Conservation (phyloP, 2,329 filamentous ascomycete genomes). For the Sporothrix pallida region DNA sequence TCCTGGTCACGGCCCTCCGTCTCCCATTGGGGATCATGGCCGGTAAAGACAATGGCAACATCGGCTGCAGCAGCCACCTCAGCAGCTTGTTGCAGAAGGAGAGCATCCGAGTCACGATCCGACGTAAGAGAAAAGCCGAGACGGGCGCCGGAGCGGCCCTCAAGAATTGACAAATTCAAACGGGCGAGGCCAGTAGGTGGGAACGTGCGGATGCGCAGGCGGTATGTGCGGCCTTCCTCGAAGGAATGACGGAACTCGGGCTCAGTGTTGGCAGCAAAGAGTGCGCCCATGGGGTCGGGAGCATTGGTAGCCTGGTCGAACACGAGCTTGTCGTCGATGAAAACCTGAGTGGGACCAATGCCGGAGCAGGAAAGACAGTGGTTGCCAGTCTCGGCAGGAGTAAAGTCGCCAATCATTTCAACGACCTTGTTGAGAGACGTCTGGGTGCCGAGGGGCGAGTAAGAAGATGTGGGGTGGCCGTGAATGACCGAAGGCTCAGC, state of each 20-base stretch:
- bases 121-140: constrained; percentile 68
- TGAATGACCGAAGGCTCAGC: not conserved
- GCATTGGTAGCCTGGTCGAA: constrained; percentile 66
- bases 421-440: not conserved
- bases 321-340: constrained; percentile 62
- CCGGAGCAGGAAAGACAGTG: constrained; percentile 13
- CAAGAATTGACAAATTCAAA: constrained; percentile 69
- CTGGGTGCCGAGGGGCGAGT: not conserved
- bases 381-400: not conserved
- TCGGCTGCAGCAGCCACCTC: constrained; percentile 52
- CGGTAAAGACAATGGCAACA: constrained; percentile 70
- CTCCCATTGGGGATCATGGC: constrained; percentile 77
- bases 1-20: constrained; percentile 69
- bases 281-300: constrained; percentile 68
- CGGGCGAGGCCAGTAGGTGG: constrained; percentile 10
- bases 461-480: not conserved
- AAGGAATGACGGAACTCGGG: not conserved
- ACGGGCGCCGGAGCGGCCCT: constrained; percentile 65
- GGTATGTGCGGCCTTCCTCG: not conserved
- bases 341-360: constrained; percentile 49
- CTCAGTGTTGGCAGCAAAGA: constrained; percentile 53
- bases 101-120: constrained; percentile 62
- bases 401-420: constrained; percentile 14
- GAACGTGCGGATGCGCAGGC: not conserved
- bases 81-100: not conserved